Percentiles rank a stretch among this genome's conserved stretches.
These are phyloP conservation scores for Vitis labrusca DNA, from an alignment of 164 flowering plant genomes.

Conservation along the genomic window DNA sequence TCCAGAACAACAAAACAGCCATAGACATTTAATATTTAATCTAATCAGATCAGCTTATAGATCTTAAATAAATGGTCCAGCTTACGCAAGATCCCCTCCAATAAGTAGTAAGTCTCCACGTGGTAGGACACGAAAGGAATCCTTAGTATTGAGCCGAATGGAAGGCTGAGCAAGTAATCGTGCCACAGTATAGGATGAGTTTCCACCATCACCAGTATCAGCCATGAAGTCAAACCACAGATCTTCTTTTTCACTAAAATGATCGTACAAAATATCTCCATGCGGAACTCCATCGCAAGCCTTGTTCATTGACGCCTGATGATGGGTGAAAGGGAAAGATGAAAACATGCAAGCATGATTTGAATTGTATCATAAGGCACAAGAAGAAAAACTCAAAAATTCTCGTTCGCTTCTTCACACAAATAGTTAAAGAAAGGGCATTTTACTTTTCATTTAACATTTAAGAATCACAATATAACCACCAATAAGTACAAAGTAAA, in stretches of 20 bases:
- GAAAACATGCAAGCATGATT: neutral
- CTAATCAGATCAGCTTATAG: conserved; percentile 5
- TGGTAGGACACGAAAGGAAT: conserved; percentile 42
- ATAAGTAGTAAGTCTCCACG: conserved; percentile 85
- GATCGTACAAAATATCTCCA: conserved; percentile 72
- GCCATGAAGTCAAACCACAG: conserved; percentile 99
- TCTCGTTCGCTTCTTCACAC: no score
- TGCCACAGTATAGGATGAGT: conserved; percentile 89
- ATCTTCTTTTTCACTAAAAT: conserved; percentile 73
- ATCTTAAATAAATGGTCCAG: conserved; percentile 2
- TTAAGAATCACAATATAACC: no score
- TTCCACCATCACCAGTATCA: conserved; percentile 99
- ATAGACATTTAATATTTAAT: neutral
- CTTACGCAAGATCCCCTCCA: conserved; percentile 99
- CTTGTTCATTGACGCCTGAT: conserved; percentile 90
- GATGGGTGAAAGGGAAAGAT: conserved; percentile 4
- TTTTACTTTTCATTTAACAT: no score
- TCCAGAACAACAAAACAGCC: no score
- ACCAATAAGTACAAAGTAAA: no score
- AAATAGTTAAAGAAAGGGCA: no score
- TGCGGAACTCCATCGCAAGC: conserved; percentile 51
- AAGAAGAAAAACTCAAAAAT: no score
- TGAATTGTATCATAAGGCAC: neutral
- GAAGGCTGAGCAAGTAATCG: conserved; percentile 90
- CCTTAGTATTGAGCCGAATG: conserved; percentile 34